Percentiles rank a stretch among this genome's conserved stretches.
These are phyloP conservation scores for Metarhizium humberi DNA, from an alignment of 2,329 filamentous ascomycete genomes.

Conservation along the genomic window DNA sequence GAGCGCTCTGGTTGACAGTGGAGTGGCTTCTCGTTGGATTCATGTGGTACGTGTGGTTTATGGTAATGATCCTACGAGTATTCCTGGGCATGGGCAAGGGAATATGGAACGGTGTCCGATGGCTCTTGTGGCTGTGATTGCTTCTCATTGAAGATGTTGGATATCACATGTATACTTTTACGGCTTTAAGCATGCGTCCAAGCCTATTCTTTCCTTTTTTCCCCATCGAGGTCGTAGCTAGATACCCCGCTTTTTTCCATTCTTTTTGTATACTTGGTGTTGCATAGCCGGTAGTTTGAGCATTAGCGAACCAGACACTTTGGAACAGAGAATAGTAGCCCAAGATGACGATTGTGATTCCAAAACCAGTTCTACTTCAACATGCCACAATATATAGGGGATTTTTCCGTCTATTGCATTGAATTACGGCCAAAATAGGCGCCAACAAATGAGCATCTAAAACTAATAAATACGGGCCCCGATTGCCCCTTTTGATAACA, in stretches of 20 bases:
- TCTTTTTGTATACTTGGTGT: constrained; percentile 4
- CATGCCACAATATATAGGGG: too few species aligned
- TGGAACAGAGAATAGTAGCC: not conserved
- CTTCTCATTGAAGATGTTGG: not conserved
- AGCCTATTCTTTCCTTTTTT: not conserved
- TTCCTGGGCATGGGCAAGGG: constrained; percentile 54
- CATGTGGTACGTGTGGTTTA: constrained; percentile 91
- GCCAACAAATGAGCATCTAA: not conserved
- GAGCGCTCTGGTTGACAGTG: constrained; percentile 69
- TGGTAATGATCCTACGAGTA: constrained; percentile 68
- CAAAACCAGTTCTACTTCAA: not conserved
- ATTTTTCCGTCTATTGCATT: not conserved
- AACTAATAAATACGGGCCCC: not conserved
- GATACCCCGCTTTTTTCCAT: constrained; percentile 4
- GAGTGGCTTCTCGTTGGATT: constrained; percentile 84
- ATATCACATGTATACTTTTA: not conserved
- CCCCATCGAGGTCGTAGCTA: not conserved
- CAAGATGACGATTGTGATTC: not conserved
- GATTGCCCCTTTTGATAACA: not conserved
- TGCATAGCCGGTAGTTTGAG: not conserved
- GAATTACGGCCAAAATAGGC: not conserved
- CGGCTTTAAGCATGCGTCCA: not conserved
- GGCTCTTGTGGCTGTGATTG: constrained; percentile 69
- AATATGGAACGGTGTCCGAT: constrained; percentile 52
- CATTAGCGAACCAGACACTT: not conserved